Percentiles rank a stretch among this genome's conserved stretches.
These are phyloP conservation scores for Metschnikowia vanudenii DNA, from an alignment of 805 yeast genomes.

Conservation along the genomic window DNA sequence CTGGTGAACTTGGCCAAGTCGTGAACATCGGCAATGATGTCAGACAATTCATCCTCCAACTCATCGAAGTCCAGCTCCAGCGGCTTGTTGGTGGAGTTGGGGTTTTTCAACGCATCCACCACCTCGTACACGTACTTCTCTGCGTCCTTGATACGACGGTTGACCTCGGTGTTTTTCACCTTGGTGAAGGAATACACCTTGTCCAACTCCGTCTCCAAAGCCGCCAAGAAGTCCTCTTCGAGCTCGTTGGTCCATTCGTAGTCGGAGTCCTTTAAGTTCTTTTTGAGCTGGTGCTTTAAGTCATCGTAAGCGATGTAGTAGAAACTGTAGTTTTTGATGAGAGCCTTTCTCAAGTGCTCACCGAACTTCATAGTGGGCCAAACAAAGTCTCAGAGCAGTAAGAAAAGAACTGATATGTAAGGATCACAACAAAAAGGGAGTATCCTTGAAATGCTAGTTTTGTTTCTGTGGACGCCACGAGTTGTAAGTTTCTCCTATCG, in stretches of 20 bases:
- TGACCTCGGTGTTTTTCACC: conserved; percentile 82
- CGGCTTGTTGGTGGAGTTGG: conserved; percentile 38
- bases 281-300: conserved; percentile 75
- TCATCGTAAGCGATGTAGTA: conserved; percentile 93
- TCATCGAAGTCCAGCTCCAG: conserved; percentile 45
- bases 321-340: conserved; percentile 85
- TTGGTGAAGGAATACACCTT: conserved; percentile 90
- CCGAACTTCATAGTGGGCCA: conserved; percentile 80
- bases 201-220: conserved; percentile 80
- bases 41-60: conserved; percentile 47
- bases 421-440: neutral
- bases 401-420: neutral
- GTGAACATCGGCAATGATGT: conserved; percentile 94
- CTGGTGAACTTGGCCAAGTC: conserved; percentile 93
- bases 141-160: conserved; percentile 78
- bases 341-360: conserved; percentile 83
- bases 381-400: neutral
- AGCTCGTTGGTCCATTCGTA: conserved; percentile 68
- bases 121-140: conserved; percentile 71
- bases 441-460: no score
- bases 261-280: conserved; percentile 57
- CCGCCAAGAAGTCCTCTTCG: conserved; percentile 78
- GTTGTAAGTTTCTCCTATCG: no score
- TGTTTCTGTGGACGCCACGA: no score
- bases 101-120: conserved; percentile 46